phyloP scores from a whole-genome alignment of 2,329 filamentous ascomycete species.

The Cordyceps sp. region DNA sequence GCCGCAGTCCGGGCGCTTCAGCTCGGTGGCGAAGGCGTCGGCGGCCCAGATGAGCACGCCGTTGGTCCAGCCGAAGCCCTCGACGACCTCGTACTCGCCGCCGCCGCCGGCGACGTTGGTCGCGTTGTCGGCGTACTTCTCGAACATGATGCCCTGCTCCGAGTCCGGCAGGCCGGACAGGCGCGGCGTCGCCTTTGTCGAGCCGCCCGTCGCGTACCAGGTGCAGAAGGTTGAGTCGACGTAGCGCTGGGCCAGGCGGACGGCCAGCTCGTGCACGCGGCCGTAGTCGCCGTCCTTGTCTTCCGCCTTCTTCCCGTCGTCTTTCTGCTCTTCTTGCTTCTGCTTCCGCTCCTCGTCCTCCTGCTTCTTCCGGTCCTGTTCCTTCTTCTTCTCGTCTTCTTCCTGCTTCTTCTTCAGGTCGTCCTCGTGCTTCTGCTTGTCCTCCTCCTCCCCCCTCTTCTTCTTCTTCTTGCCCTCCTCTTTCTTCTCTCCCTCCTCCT shows the following conservation, averaged over 20 bases:
- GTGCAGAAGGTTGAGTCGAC: constrained; percentile 53
- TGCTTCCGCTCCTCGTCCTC: background rate
- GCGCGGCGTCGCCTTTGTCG: constrained; percentile 33
- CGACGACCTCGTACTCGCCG: constrained; percentile 52
- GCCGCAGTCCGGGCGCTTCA: constrained; percentile 39
- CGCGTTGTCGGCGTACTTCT: constrained; percentile 47
- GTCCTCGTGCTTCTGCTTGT: background rate
- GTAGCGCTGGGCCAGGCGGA: constrained; percentile 46
- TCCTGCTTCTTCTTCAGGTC: background rate
- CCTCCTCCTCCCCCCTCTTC: background rate
- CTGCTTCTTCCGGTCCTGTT: background rate
- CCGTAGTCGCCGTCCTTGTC: too few species aligned
- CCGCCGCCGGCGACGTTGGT: constrained; percentile 46
- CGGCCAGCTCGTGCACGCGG: constrained; percentile 33
- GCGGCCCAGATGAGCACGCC: constrained; percentile 51
- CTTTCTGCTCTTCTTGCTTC: background rate
- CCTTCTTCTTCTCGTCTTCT: background rate
- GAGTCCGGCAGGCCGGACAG: constrained; percentile 25
- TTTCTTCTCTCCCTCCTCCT: background rate
- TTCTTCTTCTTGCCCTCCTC: background rate
- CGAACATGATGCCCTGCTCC: constrained; percentile 46
- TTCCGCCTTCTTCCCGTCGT: too few species aligned
- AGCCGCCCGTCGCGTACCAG: constrained; percentile 50
- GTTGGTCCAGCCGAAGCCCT: constrained; percentile 57
- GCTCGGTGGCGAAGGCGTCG: constrained; percentile 39